Evolutionary conservation across 495 filamentous ascomycete genomes (phyloP), one percentile per base, ranked within the genome.

Genomic region (Penicillium argentinense): DNA sequence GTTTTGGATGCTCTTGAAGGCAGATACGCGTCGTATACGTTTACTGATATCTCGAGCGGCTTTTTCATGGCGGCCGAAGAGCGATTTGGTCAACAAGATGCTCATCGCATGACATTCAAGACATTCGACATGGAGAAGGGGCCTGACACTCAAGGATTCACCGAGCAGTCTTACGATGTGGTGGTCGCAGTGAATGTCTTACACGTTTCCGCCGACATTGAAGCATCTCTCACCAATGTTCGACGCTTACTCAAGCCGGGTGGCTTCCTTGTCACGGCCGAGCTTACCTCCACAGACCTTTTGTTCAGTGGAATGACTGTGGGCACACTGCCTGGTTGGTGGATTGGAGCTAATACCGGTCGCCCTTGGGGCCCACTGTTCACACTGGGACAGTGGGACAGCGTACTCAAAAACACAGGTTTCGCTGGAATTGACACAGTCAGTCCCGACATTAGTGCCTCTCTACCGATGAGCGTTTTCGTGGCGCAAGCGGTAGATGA

Each of bases 41-140:
- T 67, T 51, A 78, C 75, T 9, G 74, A 81, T 49, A 68, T 79
- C 14, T 75, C 70, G 0, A 26, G 45, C 6, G 67, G 58, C 5
- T 75, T 73, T 74, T 78, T 45, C 18, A 54, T 53, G 4, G 23
- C 46, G 2, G 53, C 59, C 0, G 14, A 24, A 7, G 37, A 59
- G 9, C 17, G 18, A 0, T 39, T 59, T 11, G 7, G 8, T 7
- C 13, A 41, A n/a, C 25, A 48, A 7, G 26, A 12, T 3, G 47
- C 60, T n/a, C n/a, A n/a, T n/a, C 55, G 51, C 18, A 68, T 78
- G 58, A 53, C 39, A 3, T 80, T 69, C 63, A 66, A 73, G 34
- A 37, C 46, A 2, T 46, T 76, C 2, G 58, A 80, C 57, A 51
- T 65, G 13, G 60, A 70, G 23, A 41, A 64, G 1, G 56, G 63